Base-by-base conservation (phyloP, 768 basidiomycete species). In the Coprinopsis marcescibilis region DNA sequence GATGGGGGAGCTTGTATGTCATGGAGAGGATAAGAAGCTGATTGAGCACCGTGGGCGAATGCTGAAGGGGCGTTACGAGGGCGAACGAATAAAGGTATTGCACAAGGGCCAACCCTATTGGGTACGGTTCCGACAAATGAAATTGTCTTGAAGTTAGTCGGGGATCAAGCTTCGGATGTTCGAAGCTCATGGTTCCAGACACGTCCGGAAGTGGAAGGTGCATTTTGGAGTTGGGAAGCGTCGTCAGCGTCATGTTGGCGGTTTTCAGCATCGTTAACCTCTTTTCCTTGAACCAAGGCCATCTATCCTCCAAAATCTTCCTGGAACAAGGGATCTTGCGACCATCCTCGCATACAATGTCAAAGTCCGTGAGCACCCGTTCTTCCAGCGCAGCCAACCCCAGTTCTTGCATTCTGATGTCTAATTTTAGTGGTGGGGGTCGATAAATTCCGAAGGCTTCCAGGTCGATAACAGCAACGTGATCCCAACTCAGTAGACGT, bases 371-470 rank as follows among this genome's bases (percentile, higher is more conserved):
- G n/a, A 86, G 67, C 15, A 84, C 68, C 24, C 72, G 73, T 61
- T 93, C 89, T 59, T 93, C 90, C 14, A 97, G 71, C 39, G 85
- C 83, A 12, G 81, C 77, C 20, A 98, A 74, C 12, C 91, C 93
- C 44, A 94, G 72, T 60, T 89, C 82, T 60, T 94, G 90, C 74
- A 89, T 83, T 1, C 76, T 73, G 23, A 84, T 67, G 50, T 83
- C 80, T 35, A 83, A 71, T 51, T 70, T 80, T 33, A 77, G 72
- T 2, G 73, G 62, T 0, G 93, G 92, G 0, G 92, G 86, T 54
- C 89, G 86, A 60, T 98, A 98, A 52, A 99, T 92, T 1, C 95
- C 95, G 57, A 93, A 95, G 0, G 94, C 86, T 65, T 97, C 94
- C 20, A 96, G 71, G 58, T 94, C 90, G 48, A 95, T 82, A 46